Percentiles rank a stretch among this genome's conserved stretches.
Conservation (phyloP, 2,329 filamentous ascomycete species). For the Diaporthe sp. region DNA sequence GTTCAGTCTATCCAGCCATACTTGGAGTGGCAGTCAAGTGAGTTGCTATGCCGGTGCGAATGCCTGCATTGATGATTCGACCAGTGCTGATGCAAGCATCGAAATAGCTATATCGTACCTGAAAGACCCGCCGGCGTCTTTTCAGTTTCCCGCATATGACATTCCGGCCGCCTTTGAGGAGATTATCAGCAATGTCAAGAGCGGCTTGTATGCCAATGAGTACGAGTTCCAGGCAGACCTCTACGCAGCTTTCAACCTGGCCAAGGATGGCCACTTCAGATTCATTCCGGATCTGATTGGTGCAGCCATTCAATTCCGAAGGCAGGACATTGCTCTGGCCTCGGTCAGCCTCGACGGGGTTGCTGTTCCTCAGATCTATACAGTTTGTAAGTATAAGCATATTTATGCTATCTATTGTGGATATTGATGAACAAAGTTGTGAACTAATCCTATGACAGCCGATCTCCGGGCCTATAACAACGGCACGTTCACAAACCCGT, state of each 20-base stretch:
- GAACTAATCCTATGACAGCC: neutral
- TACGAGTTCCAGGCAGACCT: conserved; percentile 34
- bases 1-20: conserved; percentile 29
- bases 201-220: conserved; percentile 29
- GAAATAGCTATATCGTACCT: conserved; percentile 23
- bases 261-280: conserved; percentile 35
- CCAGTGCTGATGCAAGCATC: neutral
- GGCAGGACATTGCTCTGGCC: conserved; percentile 21
- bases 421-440: too few species aligned
- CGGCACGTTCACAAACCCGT: conserved; percentile 42
- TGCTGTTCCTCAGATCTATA: conserved; percentile 26
- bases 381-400: conserved; percentile 24
- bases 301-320: conserved; percentile 27
- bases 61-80: neutral
- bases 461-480: conserved; percentile 32
- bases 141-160: conserved; percentile 33
- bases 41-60: neutral
- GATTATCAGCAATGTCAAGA: conserved; percentile 23
- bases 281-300: conserved; percentile 27
- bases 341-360: conserved; percentile 33
- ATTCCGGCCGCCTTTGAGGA: conserved; percentile 27
- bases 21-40: conserved; percentile 32
- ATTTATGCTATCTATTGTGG: too few species aligned
- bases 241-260: conserved; percentile 24
- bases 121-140: conserved; percentile 11